Conservation (phyloP, 225 moss, liverwort and hornwort genomes). For the Anthoceros angustus region DNA sequence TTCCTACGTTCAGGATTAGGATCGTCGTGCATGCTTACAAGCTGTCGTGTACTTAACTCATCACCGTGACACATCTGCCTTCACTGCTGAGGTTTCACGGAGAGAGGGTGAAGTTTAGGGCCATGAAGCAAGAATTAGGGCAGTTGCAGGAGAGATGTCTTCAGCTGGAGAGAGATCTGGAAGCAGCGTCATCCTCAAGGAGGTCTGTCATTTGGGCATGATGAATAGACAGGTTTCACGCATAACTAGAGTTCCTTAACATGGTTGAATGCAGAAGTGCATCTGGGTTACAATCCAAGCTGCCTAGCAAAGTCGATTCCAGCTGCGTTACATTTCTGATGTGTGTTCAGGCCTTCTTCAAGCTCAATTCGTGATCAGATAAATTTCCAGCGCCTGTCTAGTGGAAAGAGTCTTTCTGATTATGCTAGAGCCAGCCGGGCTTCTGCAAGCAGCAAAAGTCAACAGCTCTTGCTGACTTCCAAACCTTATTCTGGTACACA, state of each 20-base stretch:
- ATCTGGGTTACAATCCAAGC: no score
- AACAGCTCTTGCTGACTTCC: background rate
- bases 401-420: no score
- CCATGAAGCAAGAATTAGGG: conserved; percentile 38
- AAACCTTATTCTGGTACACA: background rate
- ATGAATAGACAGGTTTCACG: no score
- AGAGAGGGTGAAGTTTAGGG: conserved; percentile 28
- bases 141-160: conserved; percentile 19
- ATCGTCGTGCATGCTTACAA: background rate
- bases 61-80: conserved; percentile 44
- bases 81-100: conserved; percentile 44
- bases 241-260: no score
- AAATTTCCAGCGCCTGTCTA: background rate
- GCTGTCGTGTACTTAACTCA: conserved; percentile 30
- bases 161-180: background rate
- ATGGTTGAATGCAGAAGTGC: no score
- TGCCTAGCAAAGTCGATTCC: background rate
- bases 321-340: background rate
- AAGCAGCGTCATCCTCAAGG: background rate
- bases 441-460: background rate
- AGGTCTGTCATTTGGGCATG: background rate
- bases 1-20: no score
- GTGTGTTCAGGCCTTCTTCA: background rate
- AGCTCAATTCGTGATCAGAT: background rate
- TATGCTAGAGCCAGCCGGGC: background rate